Evolutionary conservation across 2,329 filamentous ascomycete species (phyloP).

Genomic region (Hypocreales sp.): DNA sequence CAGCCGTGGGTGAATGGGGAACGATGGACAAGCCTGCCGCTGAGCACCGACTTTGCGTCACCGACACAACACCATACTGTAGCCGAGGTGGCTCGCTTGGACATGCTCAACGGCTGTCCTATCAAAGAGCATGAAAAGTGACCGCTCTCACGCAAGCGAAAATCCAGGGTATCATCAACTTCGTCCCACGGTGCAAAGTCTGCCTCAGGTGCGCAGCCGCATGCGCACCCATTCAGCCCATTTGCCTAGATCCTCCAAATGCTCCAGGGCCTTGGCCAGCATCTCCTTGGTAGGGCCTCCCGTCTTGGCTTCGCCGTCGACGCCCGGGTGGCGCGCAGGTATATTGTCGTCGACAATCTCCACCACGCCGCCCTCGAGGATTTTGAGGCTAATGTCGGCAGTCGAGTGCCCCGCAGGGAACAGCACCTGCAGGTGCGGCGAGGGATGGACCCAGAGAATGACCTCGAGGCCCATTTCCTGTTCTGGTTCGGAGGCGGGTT

Average conservation of each 20-base stretch:
- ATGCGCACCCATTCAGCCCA: conserved; percentile 38
- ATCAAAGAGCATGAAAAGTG: no score
- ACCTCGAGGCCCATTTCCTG: conserved; percentile 29
- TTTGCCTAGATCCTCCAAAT: conserved; percentile 34
- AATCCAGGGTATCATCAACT: conserved; percentile 1
- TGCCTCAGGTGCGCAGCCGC: no score
- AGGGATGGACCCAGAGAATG: conserved; percentile 33
- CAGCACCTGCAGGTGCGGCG: conserved; percentile 33
- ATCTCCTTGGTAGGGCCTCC: conserved; percentile 23
- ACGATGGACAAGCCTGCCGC: no score
- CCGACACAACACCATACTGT: no score
- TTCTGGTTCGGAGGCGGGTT: neutral
- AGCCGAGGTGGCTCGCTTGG: no score
- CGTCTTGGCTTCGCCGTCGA: conserved; percentile 13
- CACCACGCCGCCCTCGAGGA: conserved; percentile 43
- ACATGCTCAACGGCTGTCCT: no score
- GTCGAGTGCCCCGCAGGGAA: conserved; percentile 35
- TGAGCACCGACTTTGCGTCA: no score
- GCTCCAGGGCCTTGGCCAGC: conserved; percentile 29
- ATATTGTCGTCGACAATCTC: conserved; percentile 42
- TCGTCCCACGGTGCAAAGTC: no score
- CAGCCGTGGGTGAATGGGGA: no score
- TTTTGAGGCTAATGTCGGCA: conserved; percentile 39
- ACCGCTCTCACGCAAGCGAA: no score
- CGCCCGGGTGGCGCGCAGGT: conserved; percentile 7